Evolutionary conservation across 805 yeast species (phyloP).

Genomic region (Wickerhamiella cacticola): DNA sequence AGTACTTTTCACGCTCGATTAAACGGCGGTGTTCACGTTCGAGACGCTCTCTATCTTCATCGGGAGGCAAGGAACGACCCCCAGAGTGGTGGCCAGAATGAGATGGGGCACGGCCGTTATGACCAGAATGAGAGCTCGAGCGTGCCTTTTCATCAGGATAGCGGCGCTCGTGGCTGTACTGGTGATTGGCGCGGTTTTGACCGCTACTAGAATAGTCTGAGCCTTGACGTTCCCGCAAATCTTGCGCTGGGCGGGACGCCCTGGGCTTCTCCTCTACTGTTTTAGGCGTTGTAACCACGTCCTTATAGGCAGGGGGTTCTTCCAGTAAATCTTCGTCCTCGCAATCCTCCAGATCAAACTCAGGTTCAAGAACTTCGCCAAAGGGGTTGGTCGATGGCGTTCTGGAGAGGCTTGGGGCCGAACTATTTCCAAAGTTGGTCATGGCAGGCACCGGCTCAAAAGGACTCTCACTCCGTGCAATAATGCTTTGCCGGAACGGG

Average conservation of each 20-base stretch:
- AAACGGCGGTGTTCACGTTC: conserved; percentile 19
- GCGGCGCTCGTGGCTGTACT: conserved; percentile 20
- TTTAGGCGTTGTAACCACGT: conserved; percentile 1
- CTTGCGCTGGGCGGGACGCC: conserved; percentile 3
- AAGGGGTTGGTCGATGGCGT: not conserved
- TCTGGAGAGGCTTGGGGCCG: conserved; percentile 6
- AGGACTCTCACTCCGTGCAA: conserved; percentile 24
- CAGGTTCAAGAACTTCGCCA: conserved; percentile 4
- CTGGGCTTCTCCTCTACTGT: conserved; percentile 4
- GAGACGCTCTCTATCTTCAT: conserved; percentile 18
- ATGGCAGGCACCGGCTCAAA: conserved; percentile 16
- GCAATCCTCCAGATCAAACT: conserved; percentile 9
- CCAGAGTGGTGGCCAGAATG: conserved; percentile 14
- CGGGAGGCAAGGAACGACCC: not conserved
- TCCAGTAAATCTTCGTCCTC: conserved; percentile 4
- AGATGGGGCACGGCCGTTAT: conserved; percentile 14
- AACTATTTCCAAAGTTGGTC: conserved; percentile 8
- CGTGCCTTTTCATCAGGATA: conserved; percentile 12
- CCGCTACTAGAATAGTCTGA: not conserved
- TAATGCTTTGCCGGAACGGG: conserved; percentile 24
- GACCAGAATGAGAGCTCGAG: conserved; percentile 10
- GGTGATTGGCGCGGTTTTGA: too few relatives aligned
- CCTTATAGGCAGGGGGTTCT: conserved; percentile 7
- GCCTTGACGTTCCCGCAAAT: conserved; percentile 3
- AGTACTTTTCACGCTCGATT: conserved; percentile 19